Base-by-base conservation (phyloP, 2,329 filamentous ascomycete genomes). In the Acephala macrosclerotiorum region DNA sequence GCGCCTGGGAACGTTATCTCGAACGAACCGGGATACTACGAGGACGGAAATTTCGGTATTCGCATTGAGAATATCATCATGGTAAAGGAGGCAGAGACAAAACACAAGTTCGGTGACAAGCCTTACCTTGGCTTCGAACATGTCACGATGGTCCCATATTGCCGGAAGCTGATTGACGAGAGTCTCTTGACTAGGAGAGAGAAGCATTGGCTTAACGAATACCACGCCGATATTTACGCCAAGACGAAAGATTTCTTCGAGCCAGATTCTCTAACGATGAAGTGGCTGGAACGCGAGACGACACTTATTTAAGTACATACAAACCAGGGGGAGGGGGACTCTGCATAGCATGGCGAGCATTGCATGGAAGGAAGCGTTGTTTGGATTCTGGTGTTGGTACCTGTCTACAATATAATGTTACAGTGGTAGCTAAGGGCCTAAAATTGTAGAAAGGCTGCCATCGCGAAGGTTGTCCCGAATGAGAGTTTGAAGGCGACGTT, bases 41-140 rank as follows among this genome's bases (percentile, higher is more conserved):
- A 98, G 78, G 96, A 99, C 74, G 95, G 94, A 57, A 89, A 89
- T 45, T 99, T 97, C 75, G 96, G 96, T 20, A 96, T 99, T 71
- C 91, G 96, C 20, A 97, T 97, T 74, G 96, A 99, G 80, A 99
- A 99, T 77, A 89, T 99, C 74, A 88, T 97, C 70, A 91, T 98
- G 84, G 93, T 96, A 35, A 91, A 87, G 71, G 94, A 97, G 77
- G 90, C 91, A n/a, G 84, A 94, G 79, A 97, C 95, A 4, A 89
- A 90, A 68, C 87, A 97, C 79, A 88, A 89, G 40, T 98, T 98
- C 76, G 95, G 94, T 22, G 95, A 97, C 73, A 97, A 97, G 81
- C 91, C 94, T 1, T 99, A 92, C 80, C 83, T 98, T 40, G 94
- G 94, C 3, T 99, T 99, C 72, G 95, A 99, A 81, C 93, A 97